Conservation (phyloP, 2,329 filamentous ascomycete genomes). For the Blumeriella jaapii region DNA sequence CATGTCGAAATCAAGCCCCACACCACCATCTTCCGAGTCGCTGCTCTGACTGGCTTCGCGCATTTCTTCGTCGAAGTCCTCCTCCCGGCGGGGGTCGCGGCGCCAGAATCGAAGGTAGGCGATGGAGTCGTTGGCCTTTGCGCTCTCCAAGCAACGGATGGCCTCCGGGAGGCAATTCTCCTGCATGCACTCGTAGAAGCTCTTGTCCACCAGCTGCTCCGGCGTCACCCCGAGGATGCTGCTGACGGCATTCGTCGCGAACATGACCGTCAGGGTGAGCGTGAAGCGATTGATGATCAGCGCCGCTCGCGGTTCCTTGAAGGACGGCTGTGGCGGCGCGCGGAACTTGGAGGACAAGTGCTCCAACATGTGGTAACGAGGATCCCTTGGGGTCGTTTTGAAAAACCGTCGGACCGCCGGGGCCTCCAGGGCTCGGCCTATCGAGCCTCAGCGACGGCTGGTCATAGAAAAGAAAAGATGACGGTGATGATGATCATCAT, state of each 20-base stretch:
- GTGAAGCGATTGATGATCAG: slow-evolving; percentile 82
- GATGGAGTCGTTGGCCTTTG: slow-evolving; percentile 84
- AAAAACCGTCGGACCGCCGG: slow-evolving; percentile 71
- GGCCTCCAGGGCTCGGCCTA: slow-evolving; percentile 66
- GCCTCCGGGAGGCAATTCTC: slow-evolving; percentile 67
- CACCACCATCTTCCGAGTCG: slow-evolving; percentile 36
- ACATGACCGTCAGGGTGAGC: slow-evolving; percentile 73
- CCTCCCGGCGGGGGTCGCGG: slow-evolving; percentile 55
- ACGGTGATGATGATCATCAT: too few species aligned
- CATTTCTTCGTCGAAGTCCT: slow-evolving; percentile 35
- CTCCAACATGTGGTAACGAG: slow-evolving; percentile 81
- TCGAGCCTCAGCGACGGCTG: slow-evolving; percentile 1
- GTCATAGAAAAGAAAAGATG: background rate
- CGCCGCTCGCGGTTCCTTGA: slow-evolving; percentile 70
- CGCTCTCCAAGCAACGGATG: slow-evolving; percentile 67
- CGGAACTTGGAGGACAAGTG: slow-evolving; percentile 74
- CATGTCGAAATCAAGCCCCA: slow-evolving; percentile 34
- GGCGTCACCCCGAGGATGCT: slow-evolving; percentile 65
- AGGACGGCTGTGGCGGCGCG: slow-evolving; percentile 43
- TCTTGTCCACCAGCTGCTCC: slow-evolving; percentile 59
- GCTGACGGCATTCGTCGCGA: slow-evolving; percentile 65
- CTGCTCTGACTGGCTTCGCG: slow-evolving; percentile 31
- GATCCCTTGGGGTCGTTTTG: slow-evolving; percentile 69
- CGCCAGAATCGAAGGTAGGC: slow-evolving; percentile 83
- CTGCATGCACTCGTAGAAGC: slow-evolving; percentile 81